Base-by-base conservation (phyloP, 2,329 filamentous ascomycete species). In the Aspergillus latus region DNA sequence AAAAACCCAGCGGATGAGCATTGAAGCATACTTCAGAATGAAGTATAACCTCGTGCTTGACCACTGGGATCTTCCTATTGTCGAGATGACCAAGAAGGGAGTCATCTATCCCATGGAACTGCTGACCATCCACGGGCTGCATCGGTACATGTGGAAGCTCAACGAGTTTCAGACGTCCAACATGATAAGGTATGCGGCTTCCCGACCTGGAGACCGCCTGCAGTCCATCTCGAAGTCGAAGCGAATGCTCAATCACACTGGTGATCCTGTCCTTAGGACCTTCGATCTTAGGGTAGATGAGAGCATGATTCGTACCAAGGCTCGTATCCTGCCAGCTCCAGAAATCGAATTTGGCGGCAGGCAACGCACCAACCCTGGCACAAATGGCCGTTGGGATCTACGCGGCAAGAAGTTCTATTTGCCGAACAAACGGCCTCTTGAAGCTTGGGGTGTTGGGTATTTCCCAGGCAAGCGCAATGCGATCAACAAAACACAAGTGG, bases 171-270 rank as follows among this genome's bases (percentile, higher is more conserved):
- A 96, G 75, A 97, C 93, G 0, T 78, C 87, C 0, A 76, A 82
- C 4, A 99, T 99, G 94, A 97, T 99, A 77, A 93, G 89, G 72
- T 91, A 93, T 66, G 92, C 93, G 0, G 93, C 96, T 4, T 90
- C 88, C 5, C 82, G 87, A 1, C 94, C 94, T 0, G 70, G 72
- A 0, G 71, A 85, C 30, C 89, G 94, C n/a, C 83, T 84, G 62
- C 64, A 70, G 0, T 84, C 88, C 16, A 92, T 97, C 63, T 76
- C 85, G 48, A 71, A 82, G 3, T 88, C 88, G 13, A 83, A 96
- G 7, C 68, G 76, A 0, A 82, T 88, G 62, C 79, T 93, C 0
- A 77, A 85, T 8, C 94, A 90, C 85, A 62, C 66, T 1, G 68
- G 80, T 0, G 94, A 99, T 62, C 83, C 81, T 0, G 87, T 88